phyloP scores from a whole-genome alignment of 352 stramenopile genomes.

The Globisporangium alternatum region DNA sequence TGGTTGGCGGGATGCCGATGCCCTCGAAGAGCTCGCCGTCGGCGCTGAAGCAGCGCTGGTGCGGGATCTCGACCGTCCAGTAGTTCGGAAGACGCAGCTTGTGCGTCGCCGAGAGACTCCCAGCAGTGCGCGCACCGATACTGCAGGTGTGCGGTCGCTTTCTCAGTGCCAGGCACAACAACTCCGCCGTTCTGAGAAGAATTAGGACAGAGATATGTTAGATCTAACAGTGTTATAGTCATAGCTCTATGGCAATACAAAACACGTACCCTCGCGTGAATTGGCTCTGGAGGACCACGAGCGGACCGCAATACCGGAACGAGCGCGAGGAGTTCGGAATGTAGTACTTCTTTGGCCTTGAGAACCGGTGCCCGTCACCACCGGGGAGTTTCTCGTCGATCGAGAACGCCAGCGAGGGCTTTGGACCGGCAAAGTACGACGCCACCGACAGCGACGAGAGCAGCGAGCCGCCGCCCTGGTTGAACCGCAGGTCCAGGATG shows the following conservation, averaged over 20 bases:
- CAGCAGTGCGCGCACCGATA: constrained; percentile 54
- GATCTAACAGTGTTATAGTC: background rate
- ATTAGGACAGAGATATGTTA: constrained; percentile 6
- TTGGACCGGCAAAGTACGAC: constrained; percentile 64
- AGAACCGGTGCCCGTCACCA: constrained; percentile 34
- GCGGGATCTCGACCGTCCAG: constrained; percentile 79
- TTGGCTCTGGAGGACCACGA: constrained; percentile 74
- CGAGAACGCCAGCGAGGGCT: constrained; percentile 49
- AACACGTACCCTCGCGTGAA: constrained; percentile 67
- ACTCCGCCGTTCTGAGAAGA: constrained; percentile 53
- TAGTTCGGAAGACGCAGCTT: constrained; percentile 78
- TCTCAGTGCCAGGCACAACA: constrained; percentile 68
- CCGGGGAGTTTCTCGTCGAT: constrained; percentile 64
- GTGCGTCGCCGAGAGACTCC: constrained; percentile 56
- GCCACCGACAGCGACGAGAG: constrained; percentile 59
- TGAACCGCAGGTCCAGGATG: constrained; percentile 77
- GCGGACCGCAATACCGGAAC: constrained; percentile 57
- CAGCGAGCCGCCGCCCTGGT: constrained; percentile 67
- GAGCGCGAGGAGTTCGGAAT: constrained; percentile 54
- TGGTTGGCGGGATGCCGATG: constrained; percentile 56
- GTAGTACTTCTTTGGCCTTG: constrained; percentile 56
- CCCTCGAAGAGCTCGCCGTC: constrained; percentile 60
- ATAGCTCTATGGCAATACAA: background rate
- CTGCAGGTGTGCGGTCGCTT: constrained; percentile 56
- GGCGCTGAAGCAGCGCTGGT: constrained; percentile 66